Evolutionary conservation across 345 rosid genomes (phyloP).

Genomic region (Aethionema arabicum): DNA sequence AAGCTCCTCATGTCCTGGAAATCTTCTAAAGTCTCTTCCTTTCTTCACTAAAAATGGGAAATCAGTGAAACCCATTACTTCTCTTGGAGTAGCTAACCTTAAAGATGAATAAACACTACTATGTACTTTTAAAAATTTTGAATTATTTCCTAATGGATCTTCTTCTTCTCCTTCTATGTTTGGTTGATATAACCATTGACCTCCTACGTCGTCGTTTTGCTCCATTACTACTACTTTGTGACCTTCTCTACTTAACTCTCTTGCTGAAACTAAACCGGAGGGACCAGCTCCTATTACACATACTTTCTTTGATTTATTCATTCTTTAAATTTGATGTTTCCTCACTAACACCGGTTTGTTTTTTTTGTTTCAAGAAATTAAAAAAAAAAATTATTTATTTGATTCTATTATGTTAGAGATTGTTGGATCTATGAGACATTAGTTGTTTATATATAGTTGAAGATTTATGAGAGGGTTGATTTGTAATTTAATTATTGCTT

Average conservation of each 20-base stretch:
- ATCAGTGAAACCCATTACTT: slow-evolving; percentile 83
- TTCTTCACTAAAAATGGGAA: slow-evolving; percentile 67
- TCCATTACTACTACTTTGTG: slow-evolving; percentile 67
- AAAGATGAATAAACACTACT: slow-evolving; percentile 81
- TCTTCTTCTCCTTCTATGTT: slow-evolving; percentile 56
- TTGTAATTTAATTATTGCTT: too few relatives aligned
- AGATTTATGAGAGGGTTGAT: too few relatives aligned
- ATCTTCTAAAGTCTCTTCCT: slow-evolving; percentile 71
- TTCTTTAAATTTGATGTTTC: slow-evolving; percentile 17
- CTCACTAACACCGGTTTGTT: slow-evolving; percentile 22
- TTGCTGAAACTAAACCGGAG: slow-evolving; percentile 76
- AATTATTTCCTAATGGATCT: slow-evolving; percentile 51
- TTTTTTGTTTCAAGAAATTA: too few relatives aligned
- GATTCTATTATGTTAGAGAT: too few relatives aligned
- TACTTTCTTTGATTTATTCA: slow-evolving; percentile 37
- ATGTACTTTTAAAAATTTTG: slow-evolving; percentile 47
- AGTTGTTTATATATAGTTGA: too few relatives aligned
- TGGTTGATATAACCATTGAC: slow-evolving; percentile 81
- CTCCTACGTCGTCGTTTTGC: slow-evolving; percentile 79
- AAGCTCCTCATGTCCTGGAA: slow-evolving; percentile 80
- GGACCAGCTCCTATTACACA: slow-evolving; percentile 95
- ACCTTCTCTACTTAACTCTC: slow-evolving; percentile 79
- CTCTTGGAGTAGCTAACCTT: slow-evolving; percentile 66
- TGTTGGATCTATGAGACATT: too few relatives aligned
- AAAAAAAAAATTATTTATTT: too few relatives aligned